Evolutionary conservation across 164 flowering plant species (phyloP).

Genomic region (Aristolochia fimbriata): DNA sequence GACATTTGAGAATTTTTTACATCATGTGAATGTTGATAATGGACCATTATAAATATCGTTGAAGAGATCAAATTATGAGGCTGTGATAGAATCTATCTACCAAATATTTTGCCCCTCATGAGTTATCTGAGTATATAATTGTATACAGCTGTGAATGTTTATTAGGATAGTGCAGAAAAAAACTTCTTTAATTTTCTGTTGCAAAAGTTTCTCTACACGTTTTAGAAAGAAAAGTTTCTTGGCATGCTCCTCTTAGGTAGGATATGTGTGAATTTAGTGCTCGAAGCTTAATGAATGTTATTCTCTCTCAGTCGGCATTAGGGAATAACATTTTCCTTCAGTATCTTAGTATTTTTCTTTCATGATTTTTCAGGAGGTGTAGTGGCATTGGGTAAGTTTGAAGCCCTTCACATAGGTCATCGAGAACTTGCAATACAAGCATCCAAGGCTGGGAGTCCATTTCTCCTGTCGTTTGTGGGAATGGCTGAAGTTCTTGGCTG

Average conservation of each 20-base stretch:
- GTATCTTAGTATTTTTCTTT: conserved; percentile 1
- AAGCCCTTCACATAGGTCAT: conserved; percentile 97
- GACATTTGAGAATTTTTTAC: too few relatives aligned
- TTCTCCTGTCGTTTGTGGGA: conserved; percentile 85
- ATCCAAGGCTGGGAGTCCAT: conserved; percentile 72
- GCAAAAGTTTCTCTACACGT: background rate
- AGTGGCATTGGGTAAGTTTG: conserved; percentile 96
- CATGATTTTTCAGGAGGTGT: conserved; percentile 51
- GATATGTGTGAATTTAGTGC: background rate
- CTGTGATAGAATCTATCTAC: too few relatives aligned
- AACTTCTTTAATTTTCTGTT: too few relatives aligned
- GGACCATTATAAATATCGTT: too few relatives aligned
- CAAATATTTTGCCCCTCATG: too few relatives aligned
- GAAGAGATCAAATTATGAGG: too few relatives aligned
- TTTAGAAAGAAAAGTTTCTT: background rate
- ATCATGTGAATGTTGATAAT: too few relatives aligned
- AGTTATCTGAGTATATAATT: too few relatives aligned
- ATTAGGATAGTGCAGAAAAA: too few relatives aligned
- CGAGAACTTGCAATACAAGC: conserved; percentile 94
- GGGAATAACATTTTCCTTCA: background rate
- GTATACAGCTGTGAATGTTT: too few relatives aligned
- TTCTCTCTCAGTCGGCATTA: background rate
- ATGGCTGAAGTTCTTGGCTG: conserved; percentile 96
- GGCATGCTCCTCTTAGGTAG: background rate
- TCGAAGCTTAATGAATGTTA: background rate